These are phyloP conservation scores for Raphanus sativus DNA, from an alignment of 345 rosid genomes.

Conservation along the genomic window DNA sequence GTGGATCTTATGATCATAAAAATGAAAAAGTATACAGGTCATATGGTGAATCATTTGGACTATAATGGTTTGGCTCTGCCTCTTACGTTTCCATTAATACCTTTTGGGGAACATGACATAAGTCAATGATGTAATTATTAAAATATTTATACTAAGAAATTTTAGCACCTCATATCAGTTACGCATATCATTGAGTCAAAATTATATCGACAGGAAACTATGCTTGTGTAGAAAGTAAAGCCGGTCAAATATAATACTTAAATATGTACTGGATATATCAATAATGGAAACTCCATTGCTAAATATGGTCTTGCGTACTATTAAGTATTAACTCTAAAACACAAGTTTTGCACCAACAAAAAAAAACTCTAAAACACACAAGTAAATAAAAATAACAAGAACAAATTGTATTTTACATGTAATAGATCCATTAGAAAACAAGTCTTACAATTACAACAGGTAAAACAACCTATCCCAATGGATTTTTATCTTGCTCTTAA, in stretches of 20 bases:
- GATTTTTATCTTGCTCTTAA: not conserved
- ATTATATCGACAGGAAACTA: slow-evolving; percentile 17
- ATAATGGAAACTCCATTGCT: slow-evolving; percentile 28
- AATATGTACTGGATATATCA: slow-evolving; percentile 31
- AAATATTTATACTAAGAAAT: slow-evolving; percentile 30
- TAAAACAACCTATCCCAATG: not conserved
- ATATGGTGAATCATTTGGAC: slow-evolving; percentile 37
- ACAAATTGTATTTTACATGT: slow-evolving; percentile 31
- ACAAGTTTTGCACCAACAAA: too few species aligned
- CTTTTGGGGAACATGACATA: slow-evolving; percentile 40
- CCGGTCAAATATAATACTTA: slow-evolving; percentile 23
- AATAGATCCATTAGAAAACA: not conserved
- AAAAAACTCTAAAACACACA: not conserved
- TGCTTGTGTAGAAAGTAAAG: slow-evolving; percentile 22
- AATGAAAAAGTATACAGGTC: slow-evolving; percentile 4
- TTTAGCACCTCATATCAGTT: slow-evolving; percentile 30
- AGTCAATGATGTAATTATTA: slow-evolving; percentile 32
- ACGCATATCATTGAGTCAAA: slow-evolving; percentile 15
- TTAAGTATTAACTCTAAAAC: slow-evolving; percentile 3
- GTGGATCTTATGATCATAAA: slow-evolving; percentile 22
- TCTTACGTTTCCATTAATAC: slow-evolving; percentile 33
- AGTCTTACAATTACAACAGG: not conserved
- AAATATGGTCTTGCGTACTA: not conserved
- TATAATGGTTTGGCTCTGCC: slow-evolving; percentile 23
- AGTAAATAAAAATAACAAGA: not conserved